Evolutionary conservation across 2,329 filamentous ascomycete species (phyloP), one percentile per base, ranked within the genome.

Genomic region (Penicillium sumatraense): DNA sequence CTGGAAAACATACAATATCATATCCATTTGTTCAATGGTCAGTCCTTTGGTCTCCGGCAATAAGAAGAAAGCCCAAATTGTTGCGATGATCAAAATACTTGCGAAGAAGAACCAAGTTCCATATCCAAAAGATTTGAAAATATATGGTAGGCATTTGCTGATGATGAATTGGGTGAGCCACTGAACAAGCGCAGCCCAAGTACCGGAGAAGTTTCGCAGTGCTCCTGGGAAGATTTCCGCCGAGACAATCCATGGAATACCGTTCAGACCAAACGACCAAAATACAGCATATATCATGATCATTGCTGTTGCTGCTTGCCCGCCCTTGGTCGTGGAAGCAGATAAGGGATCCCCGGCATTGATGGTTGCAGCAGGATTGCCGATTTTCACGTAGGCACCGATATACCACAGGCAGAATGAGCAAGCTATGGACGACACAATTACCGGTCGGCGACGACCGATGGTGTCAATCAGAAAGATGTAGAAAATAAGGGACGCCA

Each of bases 181-280:
- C 27, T 57, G 53, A 14, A 51, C 49, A 14, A 63, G 42, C 1
- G 53, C 60, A 13, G 60, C 59, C 55, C 68, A 75, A 0, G 74
- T 70, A 13, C 74, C 73, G 1, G 71, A 74, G 41, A 78, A 67
- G 16, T 68, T 72, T 5, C 75, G 66, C 16, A 78, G 61, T 1
- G 69, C 70, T 3, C 68, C 66, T 0, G 76, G 75, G 59, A 78
- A 78, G 21, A 78, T 78, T 58, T 78, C 75, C 2, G 75, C 68
- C 1, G 72, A 74, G n/a, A 78, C 73, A 56, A 78, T 77, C 74
- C 75, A 78, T 0, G 74, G 75, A 0, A 77, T 58, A 2, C 75
- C 75, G 44, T 77, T 77, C 1, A 71, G 68, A 35, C 74, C 73
- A 36, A 75, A 73, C 8, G 68, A 72, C 74, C 73, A 77, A 58